Evolutionary conservation across 1,139 yeast species (phyloP).

Genomic region (Yamadazyma triangularis): DNA sequence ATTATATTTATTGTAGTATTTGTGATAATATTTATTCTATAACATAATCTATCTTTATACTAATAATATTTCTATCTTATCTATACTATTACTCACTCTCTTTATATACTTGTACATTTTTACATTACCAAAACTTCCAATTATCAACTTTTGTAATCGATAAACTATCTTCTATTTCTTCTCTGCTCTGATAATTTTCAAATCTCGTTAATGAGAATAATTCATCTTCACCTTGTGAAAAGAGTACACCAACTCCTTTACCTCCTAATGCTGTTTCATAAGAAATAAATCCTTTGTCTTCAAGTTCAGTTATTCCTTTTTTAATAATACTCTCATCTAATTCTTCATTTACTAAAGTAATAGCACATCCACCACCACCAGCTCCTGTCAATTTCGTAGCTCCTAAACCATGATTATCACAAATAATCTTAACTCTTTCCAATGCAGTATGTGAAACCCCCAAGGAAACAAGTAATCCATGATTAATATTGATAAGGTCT

Average conservation of each 20-base stretch:
- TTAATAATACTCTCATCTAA: constrained; percentile 25
- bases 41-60: constrained; percentile 1
- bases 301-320: constrained; percentile 33
- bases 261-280: constrained; percentile 86
- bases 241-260: constrained; percentile 67
- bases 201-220: constrained; percentile 35
- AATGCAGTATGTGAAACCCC: constrained; percentile 92
- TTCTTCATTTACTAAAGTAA: constrained; percentile 66
- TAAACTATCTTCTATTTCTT: constrained; percentile 43
- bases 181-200: constrained; percentile 30
- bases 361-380: constrained; percentile 99
- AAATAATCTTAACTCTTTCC: constrained; percentile 62
- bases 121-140: constrained; percentile 61
- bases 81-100: background rate
- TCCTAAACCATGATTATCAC: constrained; percentile 65
- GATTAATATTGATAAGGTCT: constrained; percentile 77
- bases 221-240: constrained; percentile 13
- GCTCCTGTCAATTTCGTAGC: constrained; percentile 96
- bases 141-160: constrained; percentile 37
- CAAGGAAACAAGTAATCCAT: constrained; percentile 76
- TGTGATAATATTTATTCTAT: background rate
- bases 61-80: background rate
- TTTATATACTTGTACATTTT: background rate
- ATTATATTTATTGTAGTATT: no score
- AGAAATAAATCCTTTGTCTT: constrained; percentile 63